A percentile compares a stretch with the other conserved stretches of the same genome.
Conservation (phyloP, 495 filamentous ascomycete genomes). For the Tuber umbilicatum region DNA sequence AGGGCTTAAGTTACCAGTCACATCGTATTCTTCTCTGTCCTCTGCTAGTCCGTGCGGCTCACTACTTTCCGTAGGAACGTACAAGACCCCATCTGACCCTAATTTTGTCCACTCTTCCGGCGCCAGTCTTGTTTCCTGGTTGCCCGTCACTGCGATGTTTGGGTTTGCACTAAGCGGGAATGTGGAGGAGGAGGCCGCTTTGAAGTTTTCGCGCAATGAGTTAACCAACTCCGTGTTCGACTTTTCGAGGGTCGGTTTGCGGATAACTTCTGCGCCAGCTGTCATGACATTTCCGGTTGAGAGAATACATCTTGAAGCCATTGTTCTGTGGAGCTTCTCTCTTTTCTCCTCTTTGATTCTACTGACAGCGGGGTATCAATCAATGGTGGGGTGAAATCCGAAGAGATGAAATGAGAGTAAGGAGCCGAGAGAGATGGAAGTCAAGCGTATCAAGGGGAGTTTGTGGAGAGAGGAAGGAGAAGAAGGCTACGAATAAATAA, state of each 20-base stretch:
- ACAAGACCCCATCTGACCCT: slow-evolving; percentile 16
- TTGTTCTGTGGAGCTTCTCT: slow-evolving; percentile 11
- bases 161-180: slow-evolving; percentile 9
- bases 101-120: slow-evolving; percentile 25
- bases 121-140: not conserved
- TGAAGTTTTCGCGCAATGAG: slow-evolving; percentile 36
- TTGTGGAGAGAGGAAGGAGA: not conserved
- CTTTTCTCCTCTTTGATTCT: not conserved
- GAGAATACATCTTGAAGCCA: slow-evolving; percentile 31
- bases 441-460: not conserved
- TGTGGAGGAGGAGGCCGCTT: slow-evolving; percentile 14
- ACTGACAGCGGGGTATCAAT: not conserved
- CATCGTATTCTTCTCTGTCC: slow-evolving; percentile 37
- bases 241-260: slow-evolving; percentile 35
- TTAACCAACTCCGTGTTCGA: slow-evolving; percentile 39
- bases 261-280: slow-evolving; percentile 41
- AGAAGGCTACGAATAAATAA: not conserved
- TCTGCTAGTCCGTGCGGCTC: slow-evolving; percentile 25
- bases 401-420: not conserved
- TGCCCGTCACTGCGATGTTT: not conserved
- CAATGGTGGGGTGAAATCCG: not conserved
- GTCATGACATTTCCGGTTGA: slow-evolving; percentile 39
- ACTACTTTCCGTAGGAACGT: slow-evolving; percentile 16
- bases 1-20: slow-evolving; percentile 29
- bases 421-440: not conserved